phyloP scores from a whole-genome alignment of 306 rosid species.

The Quercus suber region DNA sequence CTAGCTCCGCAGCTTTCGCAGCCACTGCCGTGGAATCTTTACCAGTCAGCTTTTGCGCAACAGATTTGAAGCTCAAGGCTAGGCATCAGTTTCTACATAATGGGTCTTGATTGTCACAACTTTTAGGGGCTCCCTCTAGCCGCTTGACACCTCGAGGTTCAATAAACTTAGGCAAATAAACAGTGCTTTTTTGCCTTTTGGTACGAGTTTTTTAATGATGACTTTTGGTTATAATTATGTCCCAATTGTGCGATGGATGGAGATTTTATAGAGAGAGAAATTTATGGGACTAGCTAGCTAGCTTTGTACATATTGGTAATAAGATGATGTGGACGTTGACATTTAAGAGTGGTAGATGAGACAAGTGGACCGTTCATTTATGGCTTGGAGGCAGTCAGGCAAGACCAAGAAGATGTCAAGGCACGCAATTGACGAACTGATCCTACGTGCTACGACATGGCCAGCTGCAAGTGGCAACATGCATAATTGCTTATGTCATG shows the following conservation, averaged over 20 bases:
- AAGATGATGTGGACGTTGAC: background rate
- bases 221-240: too few species aligned
- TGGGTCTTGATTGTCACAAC: slow-evolving; percentile 45
- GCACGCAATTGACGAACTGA: background rate
- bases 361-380: background rate
- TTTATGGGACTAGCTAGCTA: too few species aligned
- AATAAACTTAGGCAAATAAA: too few species aligned
- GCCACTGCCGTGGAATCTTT: slow-evolving; percentile 34
- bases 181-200: too few species aligned
- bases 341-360: background rate
- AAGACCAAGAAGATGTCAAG: background rate
- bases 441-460: too few species aligned
- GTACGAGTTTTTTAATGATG: too few species aligned
- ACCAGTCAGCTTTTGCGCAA: slow-evolving; percentile 78
- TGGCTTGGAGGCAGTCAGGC: background rate
- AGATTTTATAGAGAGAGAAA: background rate
- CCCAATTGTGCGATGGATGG: too few species aligned
- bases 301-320: background rate
- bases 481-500: too few species aligned
- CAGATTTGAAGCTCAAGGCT: slow-evolving; percentile 52
- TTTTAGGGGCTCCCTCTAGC: too few species aligned
- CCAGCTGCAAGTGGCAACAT: too few species aligned
- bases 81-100: slow-evolving; percentile 70
- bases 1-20: background rate
- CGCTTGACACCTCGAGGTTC: too few species aligned